Base-by-base conservation (phyloP, 805 yeast genomes). In the Metschnikowia lachancei region DNA sequence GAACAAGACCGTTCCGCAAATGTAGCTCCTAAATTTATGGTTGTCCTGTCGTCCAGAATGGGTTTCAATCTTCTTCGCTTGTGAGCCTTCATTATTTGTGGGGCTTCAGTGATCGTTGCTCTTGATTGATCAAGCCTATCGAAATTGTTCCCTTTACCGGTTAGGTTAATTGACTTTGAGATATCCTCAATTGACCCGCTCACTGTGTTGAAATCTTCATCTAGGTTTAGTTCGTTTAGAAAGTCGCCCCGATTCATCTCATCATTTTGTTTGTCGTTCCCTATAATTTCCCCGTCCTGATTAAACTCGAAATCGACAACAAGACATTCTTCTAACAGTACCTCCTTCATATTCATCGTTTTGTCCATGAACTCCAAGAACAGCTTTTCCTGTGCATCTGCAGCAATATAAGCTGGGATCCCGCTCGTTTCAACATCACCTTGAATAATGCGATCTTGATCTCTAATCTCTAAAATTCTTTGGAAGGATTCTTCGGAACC, bases 281-380 rank as follows among this genome's bases (percentile, higher is more conserved):
- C 47, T 2, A 51, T 39, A 4, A 54, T 47, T 8, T 66, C 63
- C 38, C 64, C 65, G 41, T 56, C 44, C 7, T 53, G 44, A 30
- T 60, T 53, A 35, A 63, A 59, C 34, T 56, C 66, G 45, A 62
- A 56, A 29, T 54, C 60, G 1, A 60, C 52, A 1, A 41, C 50
- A 5, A 36, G 43, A 18, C 49, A 34, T 7, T 48, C 52, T 1
- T 45, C 51, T 30, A 39, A 34, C 16, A 41, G 46, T 11, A 48
- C 41, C n/a, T 53, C 53, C 10, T 52, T 46, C 10, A 49, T 42
- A 3, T 31, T 37, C 17, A 50, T 40, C 9, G 54, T 50, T 26
- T 42, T 43, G 13, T 56, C 52, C 50, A 55, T 41, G 31, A 48
- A 59, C 18, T 50, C 54, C 20, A 50, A 49, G 20, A 58, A 51